Percentiles rank a stretch among this genome's conserved stretches.
These are phyloP conservation scores for Chrysanthemum seticuspe DNA, from an alignment of 129 eudicot genomes.

Conservation along the genomic window DNA sequence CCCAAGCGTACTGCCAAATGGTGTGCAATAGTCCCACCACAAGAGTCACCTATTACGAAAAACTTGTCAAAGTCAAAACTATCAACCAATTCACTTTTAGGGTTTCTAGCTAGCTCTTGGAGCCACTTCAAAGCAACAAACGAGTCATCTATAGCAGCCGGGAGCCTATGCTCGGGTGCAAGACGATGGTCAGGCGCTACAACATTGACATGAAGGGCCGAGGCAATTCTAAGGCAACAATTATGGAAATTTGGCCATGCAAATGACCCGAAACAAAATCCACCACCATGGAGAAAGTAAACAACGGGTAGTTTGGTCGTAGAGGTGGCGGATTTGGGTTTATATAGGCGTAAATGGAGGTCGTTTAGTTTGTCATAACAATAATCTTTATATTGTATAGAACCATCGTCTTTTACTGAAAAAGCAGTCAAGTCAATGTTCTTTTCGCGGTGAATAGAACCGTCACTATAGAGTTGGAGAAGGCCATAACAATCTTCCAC, in stretches of 20 bases:
- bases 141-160: slow-evolving; percentile 75
- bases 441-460: slow-evolving; percentile 48
- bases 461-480: slow-evolving; percentile 66
- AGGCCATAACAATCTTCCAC: slow-evolving; percentile 80
- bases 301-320: slow-evolving; percentile 49
- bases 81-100: slow-evolving; percentile 30
- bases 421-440: slow-evolving; percentile 32
- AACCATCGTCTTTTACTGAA: slow-evolving; percentile 48
- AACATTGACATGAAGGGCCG: slow-evolving; percentile 49
- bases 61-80: slow-evolving; percentile 56
- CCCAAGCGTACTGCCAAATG: slow-evolving; percentile 70
- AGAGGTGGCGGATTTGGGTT: slow-evolving; percentile 44
- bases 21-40: slow-evolving; percentile 84
- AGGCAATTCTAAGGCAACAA: slow-evolving; percentile 60
- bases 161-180: slow-evolving; percentile 86
- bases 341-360: slow-evolving; percentile 66
- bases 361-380: slow-evolving; percentile 40
- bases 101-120: slow-evolving; percentile 26
- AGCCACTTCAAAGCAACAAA: slow-evolving; percentile 56
- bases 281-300: slow-evolving; percentile 76
- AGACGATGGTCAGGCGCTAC: slow-evolving; percentile 83
- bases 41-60: slow-evolving; percentile 69
- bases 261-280: slow-evolving; percentile 70
- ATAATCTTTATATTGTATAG: slow-evolving; percentile 58
- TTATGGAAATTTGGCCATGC: slow-evolving; percentile 77